Conservation (phyloP, 306 rosid species). For the Cucumis hystrix region DNA sequence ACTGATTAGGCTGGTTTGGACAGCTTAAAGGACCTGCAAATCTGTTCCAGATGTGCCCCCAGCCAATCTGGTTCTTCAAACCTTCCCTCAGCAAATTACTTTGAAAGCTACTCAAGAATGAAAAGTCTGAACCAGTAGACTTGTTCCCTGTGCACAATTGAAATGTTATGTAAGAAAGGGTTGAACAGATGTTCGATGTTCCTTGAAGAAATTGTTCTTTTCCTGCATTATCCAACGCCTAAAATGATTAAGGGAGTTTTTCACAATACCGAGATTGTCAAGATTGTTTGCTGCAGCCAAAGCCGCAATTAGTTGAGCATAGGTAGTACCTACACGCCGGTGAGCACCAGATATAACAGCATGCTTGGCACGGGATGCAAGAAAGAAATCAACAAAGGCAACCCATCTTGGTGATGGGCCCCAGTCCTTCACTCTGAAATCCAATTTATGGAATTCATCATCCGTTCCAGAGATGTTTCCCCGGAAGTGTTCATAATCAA, state of each 20-base stretch:
- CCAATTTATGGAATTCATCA: constrained; percentile 32
- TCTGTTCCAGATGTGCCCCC: constrained; percentile 99
- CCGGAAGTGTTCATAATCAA: constrained; percentile 61
- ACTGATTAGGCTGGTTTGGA: constrained; percentile 49
- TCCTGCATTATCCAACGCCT: neutral
- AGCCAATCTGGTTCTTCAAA: constrained; percentile 71
- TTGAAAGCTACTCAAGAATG: constrained; percentile 78
- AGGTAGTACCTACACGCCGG: constrained; percentile 87
- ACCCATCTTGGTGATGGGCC: constrained; percentile 99
- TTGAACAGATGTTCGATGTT: neutral
- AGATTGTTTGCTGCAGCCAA: constrained; percentile 71
- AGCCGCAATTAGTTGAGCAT: constrained; percentile 90
- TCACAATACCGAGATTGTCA: constrained; percentile 21
- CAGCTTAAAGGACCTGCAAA: constrained; percentile 81
- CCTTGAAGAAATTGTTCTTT: neutral
- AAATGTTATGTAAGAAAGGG: neutral
- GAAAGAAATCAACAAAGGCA: constrained; percentile 94
- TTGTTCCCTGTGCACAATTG: constrained; percentile 33
- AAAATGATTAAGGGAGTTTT: neutral
- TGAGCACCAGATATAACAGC: constrained; percentile 88
- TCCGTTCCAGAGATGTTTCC: constrained; percentile 43
- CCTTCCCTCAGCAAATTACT: constrained; percentile 59
- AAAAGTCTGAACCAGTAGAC: constrained; percentile 38
- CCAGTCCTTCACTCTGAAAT: constrained; percentile 88
- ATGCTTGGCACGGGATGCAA: constrained; percentile 73